Conservation (phyloP, 78 protist species). For the Mastigamoeba balamuthi region DNA sequence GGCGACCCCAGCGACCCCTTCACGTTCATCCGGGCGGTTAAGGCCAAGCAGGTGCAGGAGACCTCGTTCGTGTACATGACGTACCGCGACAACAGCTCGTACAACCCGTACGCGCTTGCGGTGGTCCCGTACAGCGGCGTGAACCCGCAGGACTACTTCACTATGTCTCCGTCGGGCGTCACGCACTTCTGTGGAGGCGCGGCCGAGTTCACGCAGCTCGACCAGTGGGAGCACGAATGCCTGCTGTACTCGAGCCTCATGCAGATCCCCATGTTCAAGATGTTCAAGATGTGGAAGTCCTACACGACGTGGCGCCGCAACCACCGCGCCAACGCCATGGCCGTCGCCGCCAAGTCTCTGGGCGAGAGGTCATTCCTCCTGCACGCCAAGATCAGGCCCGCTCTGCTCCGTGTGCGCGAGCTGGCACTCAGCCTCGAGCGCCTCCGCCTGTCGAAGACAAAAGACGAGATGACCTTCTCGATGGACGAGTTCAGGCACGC, state of each 20-base stretch:
- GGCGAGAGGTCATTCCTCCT: not conserved
- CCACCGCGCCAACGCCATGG: not conserved
- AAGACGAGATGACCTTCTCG: no score
- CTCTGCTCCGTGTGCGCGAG: conserved; percentile 18
- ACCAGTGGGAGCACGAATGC: conserved; percentile 40
- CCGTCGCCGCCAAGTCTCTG: not conserved
- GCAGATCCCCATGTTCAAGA: conserved; percentile 30
- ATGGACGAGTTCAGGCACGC: no score
- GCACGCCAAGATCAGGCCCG: not conserved
- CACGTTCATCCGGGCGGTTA: no score
- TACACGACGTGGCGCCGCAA: conserved; percentile 1
- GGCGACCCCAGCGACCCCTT: no score
- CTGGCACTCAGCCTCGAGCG: not conserved
- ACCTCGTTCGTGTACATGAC: no score
- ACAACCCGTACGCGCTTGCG: conserved; percentile 27
- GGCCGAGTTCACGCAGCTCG: conserved; percentile 44
- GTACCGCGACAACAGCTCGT: no score
- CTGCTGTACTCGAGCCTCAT: conserved; percentile 8
- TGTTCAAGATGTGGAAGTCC: conserved; percentile 13
- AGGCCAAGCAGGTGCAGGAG: no score
- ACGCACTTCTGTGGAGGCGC: conserved; percentile 23
- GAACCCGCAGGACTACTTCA: conserved; percentile 15
- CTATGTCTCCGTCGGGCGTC: conserved; percentile 45
- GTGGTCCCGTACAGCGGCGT: conserved; percentile 5
- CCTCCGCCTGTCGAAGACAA: not conserved